Base-by-base conservation (phyloP, 2,329 filamentous ascomycete genomes). In the Colletotrichum tropicicola region DNA sequence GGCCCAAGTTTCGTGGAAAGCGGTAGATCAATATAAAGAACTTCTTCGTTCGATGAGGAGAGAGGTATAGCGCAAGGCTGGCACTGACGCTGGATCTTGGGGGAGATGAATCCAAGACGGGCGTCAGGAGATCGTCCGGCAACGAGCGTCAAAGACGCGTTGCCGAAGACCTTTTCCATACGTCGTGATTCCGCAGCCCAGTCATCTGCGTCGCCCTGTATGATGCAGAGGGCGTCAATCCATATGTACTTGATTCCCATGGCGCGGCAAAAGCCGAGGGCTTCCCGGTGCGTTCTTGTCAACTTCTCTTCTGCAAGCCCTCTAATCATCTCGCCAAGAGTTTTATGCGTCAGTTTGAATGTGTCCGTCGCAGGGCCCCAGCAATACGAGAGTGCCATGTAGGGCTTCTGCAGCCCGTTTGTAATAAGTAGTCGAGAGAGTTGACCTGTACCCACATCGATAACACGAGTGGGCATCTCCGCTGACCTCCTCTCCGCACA, bases 121-220 rank as follows among this genome's bases (percentile, higher is more conserved):
- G 45, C 8, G 27, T 49, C 45, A 3, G 45, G 5, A 6, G 45
- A 49, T 15, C 45, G 45, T 30, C 25, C 45, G 10, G 45, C 45
- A 15, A 32, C 27, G 9, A 66, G 23, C 7, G 59, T 63, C 21
- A 63, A 35, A n/a, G 17, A n/a, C 4, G 64, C 59, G 41, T 66
- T 58, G 17, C 64, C 59, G 25, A 63, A 66, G 28, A 66, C 59
- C 6, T 28, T 39, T 19, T 52, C 53, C 64, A 66, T 66, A 6
- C 13, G 49, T 23, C n/a, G 48, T 23, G 64, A 57, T 39, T 66
- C 59, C 9, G 25, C n/a, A n/a, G 55, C 58, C 64, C 64, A 66
- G 48, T 66, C 64, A 4, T 54, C 59, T 9, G 28, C 21, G 30
- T 63, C 53, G 27, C 48, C 64, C n/a, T 66, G 64, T 25, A 63